phyloP scores from a whole-genome alignment of 148 eudicot species.

The Bassia scoparia region DNA sequence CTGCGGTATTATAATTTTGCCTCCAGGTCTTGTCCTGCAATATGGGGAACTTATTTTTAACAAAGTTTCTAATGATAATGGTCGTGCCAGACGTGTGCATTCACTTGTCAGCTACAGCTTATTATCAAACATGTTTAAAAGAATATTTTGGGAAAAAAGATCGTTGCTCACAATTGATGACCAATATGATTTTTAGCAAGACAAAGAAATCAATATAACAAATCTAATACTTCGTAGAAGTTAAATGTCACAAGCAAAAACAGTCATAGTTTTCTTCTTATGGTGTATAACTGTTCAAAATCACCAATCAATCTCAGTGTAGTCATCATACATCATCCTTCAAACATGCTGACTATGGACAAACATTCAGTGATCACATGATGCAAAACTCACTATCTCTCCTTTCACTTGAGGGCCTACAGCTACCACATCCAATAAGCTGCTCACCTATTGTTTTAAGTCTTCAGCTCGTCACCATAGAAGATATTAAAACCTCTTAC shows the following conservation, averaged over 20 bases:
- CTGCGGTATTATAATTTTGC: conserved; percentile 63
- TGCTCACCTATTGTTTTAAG: background rate
- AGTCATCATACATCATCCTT: background rate
- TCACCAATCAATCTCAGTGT: background rate
- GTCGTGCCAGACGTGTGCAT: background rate
- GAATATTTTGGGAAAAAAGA: no score
- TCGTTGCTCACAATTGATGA: no score
- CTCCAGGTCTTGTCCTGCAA: conserved; percentile 91
- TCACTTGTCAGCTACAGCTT: background rate
- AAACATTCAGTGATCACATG: background rate
- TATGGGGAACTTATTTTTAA: conserved; percentile 3
- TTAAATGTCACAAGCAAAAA: no score
- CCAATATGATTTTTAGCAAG: background rate
- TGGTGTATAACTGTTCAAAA: background rate
- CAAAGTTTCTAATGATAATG: background rate
- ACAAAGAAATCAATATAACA: background rate
- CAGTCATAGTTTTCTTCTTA: background rate
- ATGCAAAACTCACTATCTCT: conserved; percentile 15
- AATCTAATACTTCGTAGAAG: no score
- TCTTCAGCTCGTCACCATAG: background rate
- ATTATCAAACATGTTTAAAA: no score
- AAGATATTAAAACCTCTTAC: background rate
- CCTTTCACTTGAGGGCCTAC: background rate
- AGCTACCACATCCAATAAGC: background rate
- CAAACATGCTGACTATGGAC: background rate